Base-by-base conservation (phyloP, 768 basidiomycete species). In the Steccherinum ochraceum region DNA sequence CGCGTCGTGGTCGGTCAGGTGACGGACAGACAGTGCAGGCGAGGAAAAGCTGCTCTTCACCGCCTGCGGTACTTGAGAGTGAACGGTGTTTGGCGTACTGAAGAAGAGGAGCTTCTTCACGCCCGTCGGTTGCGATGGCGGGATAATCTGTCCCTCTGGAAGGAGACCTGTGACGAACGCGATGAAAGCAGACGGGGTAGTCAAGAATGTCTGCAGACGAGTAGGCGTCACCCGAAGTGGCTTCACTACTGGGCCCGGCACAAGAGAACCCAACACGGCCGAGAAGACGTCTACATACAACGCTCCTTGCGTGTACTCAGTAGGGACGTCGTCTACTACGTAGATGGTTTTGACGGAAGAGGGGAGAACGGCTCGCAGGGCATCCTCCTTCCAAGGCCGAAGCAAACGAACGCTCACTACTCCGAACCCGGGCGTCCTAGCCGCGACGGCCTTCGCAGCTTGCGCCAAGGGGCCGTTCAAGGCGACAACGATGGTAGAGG, bases 401-500 rank as follows among this genome's bases (percentile, higher is more conserved):
- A 91, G 73, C n/a, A 90, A 83, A 55, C 87, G 84, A 48, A 92
- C 84, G 42, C 78, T 67, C 50, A 93, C 71, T 1, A 85, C 74
- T 2, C 83, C 90, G 10, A 91, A 65, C 11, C 82, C 79, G 7
- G 71, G 55, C 0, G 66, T 58, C 35, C 64, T 67, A 35, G 63
- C 58, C 12, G 76, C 74, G 11, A 82, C 63, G 1, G 78, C 74
- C 56, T 81, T 78, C 19, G 83, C 78, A 26, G 72, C 69, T 30
- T 83, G 70, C n/a, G 90, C 86, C 30, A 89, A 67, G 2, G 88
- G 84, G 0, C 91, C 83, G 58, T 94, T 93, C 52, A 84, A 70
- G 19, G 85, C 56, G 42, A 94, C 81, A 53, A 94, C 53, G 46
- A 85, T 81, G 13, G 80, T 81, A 24, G 71, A 71, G 0, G 92